Conservation (phyloP, 2,329 filamentous ascomycete genomes). For the Cladophialophora yegresii region DNA sequence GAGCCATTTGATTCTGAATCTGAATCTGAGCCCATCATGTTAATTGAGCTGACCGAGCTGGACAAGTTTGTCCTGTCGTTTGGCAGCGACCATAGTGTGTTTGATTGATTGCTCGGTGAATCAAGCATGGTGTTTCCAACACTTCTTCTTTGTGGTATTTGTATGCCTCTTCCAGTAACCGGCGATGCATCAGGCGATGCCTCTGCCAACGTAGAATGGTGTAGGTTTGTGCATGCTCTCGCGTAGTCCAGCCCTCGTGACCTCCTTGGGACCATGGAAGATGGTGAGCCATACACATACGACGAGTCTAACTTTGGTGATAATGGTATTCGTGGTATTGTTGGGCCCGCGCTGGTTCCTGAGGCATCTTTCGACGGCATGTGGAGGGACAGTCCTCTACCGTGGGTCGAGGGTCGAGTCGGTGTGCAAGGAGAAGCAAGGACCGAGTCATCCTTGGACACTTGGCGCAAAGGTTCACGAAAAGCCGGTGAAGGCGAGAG, state of each 20-base stretch:
- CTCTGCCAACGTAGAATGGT: constrained; percentile 92
- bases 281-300: constrained; percentile 82
- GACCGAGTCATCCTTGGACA: constrained; percentile 67
- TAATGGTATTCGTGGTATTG: constrained; percentile 65
- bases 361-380: constrained; percentile 57
- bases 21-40: constrained; percentile 76
- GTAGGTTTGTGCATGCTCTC: constrained; percentile 86
- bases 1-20: constrained; percentile 70
- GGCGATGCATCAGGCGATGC: constrained; percentile 90
- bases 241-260: constrained; percentile 93
- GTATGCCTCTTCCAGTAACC: constrained; percentile 68
- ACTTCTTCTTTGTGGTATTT: constrained; percentile 59
- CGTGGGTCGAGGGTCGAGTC: constrained; percentile 64
- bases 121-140: constrained; percentile 54
- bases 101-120: constrained; percentile 62
- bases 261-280: constrained; percentile 82
- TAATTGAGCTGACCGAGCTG: constrained; percentile 78
- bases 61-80: constrained; percentile 71
- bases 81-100: constrained; percentile 69
- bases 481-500: constrained; percentile 63
- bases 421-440: constrained; percentile 68
- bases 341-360: constrained; percentile 47
- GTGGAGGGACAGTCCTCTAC: constrained; percentile 69
- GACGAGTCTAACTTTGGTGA: constrained; percentile 84
- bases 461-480: constrained; percentile 54